Percentiles rank a stretch among this genome's conserved stretches.
Evolutionary conservation across 805 yeast species (phyloP).

Genomic region (Schwanniomyces sp.): DNA sequence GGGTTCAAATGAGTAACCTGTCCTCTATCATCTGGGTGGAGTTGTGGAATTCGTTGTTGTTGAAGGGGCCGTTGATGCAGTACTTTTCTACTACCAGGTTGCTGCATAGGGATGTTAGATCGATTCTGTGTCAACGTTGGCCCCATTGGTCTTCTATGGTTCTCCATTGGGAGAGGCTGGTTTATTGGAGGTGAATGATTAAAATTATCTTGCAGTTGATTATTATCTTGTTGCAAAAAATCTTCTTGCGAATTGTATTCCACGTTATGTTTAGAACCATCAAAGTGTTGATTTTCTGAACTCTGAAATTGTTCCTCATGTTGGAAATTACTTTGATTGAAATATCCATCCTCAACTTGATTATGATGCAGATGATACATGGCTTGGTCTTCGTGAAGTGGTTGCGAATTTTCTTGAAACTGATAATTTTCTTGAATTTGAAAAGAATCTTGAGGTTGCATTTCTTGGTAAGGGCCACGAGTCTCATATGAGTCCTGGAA

Average conservation of each 20-base stretch:
- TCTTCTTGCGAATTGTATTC: not conserved
- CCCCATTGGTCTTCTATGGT: no score
- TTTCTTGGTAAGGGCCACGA: not conserved
- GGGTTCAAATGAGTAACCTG: not conserved
- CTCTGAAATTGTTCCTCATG: not conserved
- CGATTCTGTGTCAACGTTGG: no score
- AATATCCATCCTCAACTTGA: not conserved
- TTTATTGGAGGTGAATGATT: no score
- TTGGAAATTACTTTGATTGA: not conserved
- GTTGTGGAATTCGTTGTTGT: not conserved
- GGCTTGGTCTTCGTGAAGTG: not conserved
- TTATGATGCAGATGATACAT: not conserved
- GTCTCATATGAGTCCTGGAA: not conserved
- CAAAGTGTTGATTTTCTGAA: no score
- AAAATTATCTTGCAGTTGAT: not conserved
- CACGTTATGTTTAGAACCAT: no score
- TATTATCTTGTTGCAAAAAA: not conserved
- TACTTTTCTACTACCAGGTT: no score
- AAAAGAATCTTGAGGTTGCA: not conserved
- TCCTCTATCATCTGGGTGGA: not conserved
- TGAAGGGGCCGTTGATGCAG: not conserved
- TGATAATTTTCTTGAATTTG: not conserved
- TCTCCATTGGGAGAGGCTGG: no score
- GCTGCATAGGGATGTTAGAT: no score
- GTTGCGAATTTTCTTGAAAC: not conserved